Conservation (phyloP, 768 basidiomycete species). For the Mycena vulgaris region DNA sequence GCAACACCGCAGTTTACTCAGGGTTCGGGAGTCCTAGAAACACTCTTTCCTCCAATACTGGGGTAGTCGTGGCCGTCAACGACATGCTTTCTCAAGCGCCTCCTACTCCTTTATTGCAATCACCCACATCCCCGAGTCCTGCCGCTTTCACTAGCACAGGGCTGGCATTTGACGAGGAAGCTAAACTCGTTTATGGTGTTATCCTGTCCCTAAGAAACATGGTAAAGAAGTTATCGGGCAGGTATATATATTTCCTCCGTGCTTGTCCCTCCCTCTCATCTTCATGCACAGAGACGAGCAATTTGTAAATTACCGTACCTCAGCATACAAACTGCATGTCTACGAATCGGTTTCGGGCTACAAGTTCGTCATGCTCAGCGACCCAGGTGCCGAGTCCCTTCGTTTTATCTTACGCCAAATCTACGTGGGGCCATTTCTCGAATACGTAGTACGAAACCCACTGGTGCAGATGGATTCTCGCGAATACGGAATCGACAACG, state of each 20-base stretch:
- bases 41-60: conserved; percentile 75
- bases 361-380: conserved; percentile 96
- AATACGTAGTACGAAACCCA: conserved; percentile 95
- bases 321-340: conserved; percentile 93
- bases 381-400: conserved; percentile 87
- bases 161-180: conserved; percentile 96
- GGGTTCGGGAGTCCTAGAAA: conserved; percentile 73
- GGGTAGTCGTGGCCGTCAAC: conserved; percentile 76
- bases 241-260: conserved; percentile 60
- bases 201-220: conserved; percentile 92
- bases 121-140: conserved; percentile 48
- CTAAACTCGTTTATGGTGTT: conserved; percentile 97
- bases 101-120: conserved; percentile 55
- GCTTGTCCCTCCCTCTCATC: neutral
- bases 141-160: conserved; percentile 61
- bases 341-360: conserved; percentile 94
- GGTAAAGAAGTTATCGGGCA: conserved; percentile 93
- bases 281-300: conserved; percentile 82
- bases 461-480: conserved; percentile 87
- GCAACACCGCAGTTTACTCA: conserved; percentile 48
- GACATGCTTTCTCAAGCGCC: conserved; percentile 56
- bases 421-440: conserved; percentile 94
- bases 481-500: conserved; percentile 92
- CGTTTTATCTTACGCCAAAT: conserved; percentile 89
- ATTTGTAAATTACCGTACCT: conserved; percentile 92